Evolutionary conservation across 768 basidiomycete species (phyloP).

Genomic region (Hysterangium stoloniferum): DNA sequence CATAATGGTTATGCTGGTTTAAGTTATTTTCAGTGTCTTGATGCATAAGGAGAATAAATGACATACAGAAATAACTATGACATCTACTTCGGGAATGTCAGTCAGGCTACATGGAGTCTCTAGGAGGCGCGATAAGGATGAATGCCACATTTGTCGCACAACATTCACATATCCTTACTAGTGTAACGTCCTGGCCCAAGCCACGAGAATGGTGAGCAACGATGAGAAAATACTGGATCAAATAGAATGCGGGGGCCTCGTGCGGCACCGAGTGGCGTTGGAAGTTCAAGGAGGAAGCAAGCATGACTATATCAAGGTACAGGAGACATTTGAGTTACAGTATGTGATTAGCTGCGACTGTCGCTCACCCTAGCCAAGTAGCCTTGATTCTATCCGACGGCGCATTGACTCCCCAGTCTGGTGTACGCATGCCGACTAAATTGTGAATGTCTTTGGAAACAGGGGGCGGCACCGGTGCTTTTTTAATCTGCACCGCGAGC

Average conservation of each 20-base stretch:
- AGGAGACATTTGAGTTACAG: not conserved
- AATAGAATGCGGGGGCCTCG: conserved; percentile 44
- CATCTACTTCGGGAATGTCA: conserved; percentile 54
- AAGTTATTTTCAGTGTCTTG: not conserved
- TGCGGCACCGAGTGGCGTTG: conserved; percentile 23
- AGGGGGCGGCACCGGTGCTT: no score
- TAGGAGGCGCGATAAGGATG: conserved; percentile 15
- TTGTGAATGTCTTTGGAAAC: no score
- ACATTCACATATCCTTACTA: conserved; percentile 21
- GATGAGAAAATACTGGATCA: conserved; percentile 46
- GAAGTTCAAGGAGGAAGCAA: conserved; percentile 34
- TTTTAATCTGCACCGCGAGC: no score
- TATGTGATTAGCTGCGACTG: not conserved
- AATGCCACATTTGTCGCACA: conserved; percentile 17
- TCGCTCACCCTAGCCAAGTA: conserved; percentile 27
- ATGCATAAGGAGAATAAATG: not conserved
- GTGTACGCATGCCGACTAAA: no score
- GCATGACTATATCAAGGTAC: conserved; percentile 19
- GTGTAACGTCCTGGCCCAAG: conserved; percentile 43
- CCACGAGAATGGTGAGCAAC: conserved; percentile 40
- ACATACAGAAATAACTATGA: conserved; percentile 52
- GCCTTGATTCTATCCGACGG: conserved; percentile 22
- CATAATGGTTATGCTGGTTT: conserved; percentile 43
- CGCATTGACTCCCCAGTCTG: conserved; percentile 20
- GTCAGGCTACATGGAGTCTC: conserved; percentile 43